Percentiles rank a stretch among this genome's conserved stretches.
These are phyloP conservation scores for Didymella exigua DNA, from an alignment of 2,329 filamentous ascomycete genomes.

Conservation along the genomic window DNA sequence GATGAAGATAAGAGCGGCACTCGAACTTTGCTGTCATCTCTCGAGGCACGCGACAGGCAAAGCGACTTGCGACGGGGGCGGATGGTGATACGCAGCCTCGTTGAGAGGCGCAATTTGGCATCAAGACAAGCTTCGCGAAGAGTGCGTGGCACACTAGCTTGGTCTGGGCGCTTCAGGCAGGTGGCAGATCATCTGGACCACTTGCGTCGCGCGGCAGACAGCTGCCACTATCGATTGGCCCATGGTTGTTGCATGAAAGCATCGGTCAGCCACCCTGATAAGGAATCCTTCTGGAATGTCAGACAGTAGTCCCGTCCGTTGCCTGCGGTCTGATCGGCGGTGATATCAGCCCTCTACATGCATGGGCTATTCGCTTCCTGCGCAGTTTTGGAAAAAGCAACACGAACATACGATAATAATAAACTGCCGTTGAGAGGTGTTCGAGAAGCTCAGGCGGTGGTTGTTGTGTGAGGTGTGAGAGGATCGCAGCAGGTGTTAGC, in stretches of 20 bases:
- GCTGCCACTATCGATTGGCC: slow-evolving; percentile 12
- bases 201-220: slow-evolving; percentile 4
- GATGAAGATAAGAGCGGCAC: background rate
- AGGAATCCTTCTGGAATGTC: slow-evolving; percentile 20
- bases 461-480: slow-evolving; percentile 4
- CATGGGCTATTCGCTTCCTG: background rate
- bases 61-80: background rate
- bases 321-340: too few relatives aligned
- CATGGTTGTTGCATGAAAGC: slow-evolving; percentile 9
- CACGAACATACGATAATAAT: background rate
- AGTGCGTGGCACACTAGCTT: slow-evolving; percentile 6
- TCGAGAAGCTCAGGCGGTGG: background rate
- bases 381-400: background rate
- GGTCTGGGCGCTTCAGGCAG: slow-evolving; percentile 12
- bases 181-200: slow-evolving; percentile 11
- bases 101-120: slow-evolving; percentile 23
- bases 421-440: background rate
- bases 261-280: slow-evolving; percentile 16
- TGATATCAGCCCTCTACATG: slow-evolving; percentile 2
- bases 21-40: background rate
- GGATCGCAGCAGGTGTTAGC: background rate
- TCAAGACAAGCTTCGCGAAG: slow-evolving; percentile 23
- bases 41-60: slow-evolving; percentile 8
- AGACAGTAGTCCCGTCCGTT: background rate
- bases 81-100: slow-evolving; percentile 11